phyloP scores from a whole-genome alignment of 75 land plant genomes.

The Picea glauca region DNA sequence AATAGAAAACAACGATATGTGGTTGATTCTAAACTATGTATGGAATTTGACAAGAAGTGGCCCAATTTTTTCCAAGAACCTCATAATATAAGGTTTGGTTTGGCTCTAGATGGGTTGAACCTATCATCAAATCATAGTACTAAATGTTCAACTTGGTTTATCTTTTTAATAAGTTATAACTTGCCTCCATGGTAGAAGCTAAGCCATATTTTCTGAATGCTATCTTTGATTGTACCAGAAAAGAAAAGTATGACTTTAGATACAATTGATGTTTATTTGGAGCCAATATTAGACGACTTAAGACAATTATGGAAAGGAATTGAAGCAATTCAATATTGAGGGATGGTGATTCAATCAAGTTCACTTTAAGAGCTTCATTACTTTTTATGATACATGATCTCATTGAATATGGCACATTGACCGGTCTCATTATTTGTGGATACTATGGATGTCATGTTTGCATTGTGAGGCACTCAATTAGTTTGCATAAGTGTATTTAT shows the following conservation, averaged over 20 bases:
- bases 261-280: too few species aligned
- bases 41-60: background rate
- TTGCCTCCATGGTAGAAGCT: too few species aligned
- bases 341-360: background rate
- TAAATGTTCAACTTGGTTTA: too few species aligned
- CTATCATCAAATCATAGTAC: background rate
- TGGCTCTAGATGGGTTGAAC: background rate
- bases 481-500: background rate
- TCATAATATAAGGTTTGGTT: background rate
- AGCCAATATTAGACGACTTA: too few species aligned
- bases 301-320: too few species aligned
- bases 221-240: too few species aligned
- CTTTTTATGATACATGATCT: background rate
- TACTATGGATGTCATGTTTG: background rate
- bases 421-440: background rate
- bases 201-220: too few species aligned
- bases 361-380: background rate
- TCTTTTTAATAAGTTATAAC: too few species aligned
- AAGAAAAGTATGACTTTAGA: too few species aligned
- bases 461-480: background rate
- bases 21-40: too few species aligned
- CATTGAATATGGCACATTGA: background rate
- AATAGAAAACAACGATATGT: background rate
- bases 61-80: background rate
- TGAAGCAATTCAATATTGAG: too few species aligned